Conservation (phyloP, 1,284 basidiomycete genomes). For the Ustilago loliicola region DNA sequence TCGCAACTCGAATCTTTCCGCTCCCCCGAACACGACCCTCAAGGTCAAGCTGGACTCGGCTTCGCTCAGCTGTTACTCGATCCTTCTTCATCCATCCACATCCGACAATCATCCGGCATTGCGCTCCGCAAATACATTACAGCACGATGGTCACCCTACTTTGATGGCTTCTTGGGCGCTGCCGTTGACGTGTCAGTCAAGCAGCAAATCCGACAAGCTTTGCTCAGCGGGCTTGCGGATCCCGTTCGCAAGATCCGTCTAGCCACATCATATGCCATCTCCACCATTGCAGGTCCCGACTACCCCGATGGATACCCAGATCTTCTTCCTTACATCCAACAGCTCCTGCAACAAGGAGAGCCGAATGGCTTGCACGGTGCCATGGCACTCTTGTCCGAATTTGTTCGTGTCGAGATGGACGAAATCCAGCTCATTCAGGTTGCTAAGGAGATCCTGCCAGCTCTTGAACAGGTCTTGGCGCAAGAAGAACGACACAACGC, state of each 20-base stretch:
- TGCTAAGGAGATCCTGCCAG: slow-evolving; percentile 61
- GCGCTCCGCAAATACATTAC: slow-evolving; percentile 62
- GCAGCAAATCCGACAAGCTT: slow-evolving; percentile 46
- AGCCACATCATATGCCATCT: slow-evolving; percentile 59
- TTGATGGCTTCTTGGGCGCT: slow-evolving; percentile 55
- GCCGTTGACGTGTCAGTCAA: slow-evolving; percentile 55
- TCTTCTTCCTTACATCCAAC: slow-evolving; percentile 57
- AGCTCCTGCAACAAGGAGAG: slow-evolving; percentile 47
- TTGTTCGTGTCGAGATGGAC: slow-evolving; percentile 66
- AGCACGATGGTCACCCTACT: slow-evolving; percentile 64
- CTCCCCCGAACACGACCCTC: slow-evolving; percentile 34
- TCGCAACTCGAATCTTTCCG: slow-evolving; percentile 44
- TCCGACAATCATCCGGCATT: slow-evolving; percentile 64
- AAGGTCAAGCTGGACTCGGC: slow-evolving; percentile 39
- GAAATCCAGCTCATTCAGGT: slow-evolving; percentile 66
- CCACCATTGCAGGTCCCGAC: slow-evolving; percentile 62
- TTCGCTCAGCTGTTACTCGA: slow-evolving; percentile 47
- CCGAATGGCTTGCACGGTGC: slow-evolving; percentile 59
- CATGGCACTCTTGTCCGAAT: slow-evolving; percentile 64
- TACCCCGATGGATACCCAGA: slow-evolving; percentile 67
- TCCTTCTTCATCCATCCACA: slow-evolving; percentile 22
- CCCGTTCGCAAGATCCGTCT: slow-evolving; percentile 59
- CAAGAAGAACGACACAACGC: slow-evolving; percentile 47
- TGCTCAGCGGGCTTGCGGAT: slow-evolving; percentile 58
- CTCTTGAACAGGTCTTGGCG: slow-evolving; percentile 55